These are phyloP conservation scores for Cajanus cajan DNA, from an alignment of 306 rosid species.

Conservation along the genomic window DNA sequence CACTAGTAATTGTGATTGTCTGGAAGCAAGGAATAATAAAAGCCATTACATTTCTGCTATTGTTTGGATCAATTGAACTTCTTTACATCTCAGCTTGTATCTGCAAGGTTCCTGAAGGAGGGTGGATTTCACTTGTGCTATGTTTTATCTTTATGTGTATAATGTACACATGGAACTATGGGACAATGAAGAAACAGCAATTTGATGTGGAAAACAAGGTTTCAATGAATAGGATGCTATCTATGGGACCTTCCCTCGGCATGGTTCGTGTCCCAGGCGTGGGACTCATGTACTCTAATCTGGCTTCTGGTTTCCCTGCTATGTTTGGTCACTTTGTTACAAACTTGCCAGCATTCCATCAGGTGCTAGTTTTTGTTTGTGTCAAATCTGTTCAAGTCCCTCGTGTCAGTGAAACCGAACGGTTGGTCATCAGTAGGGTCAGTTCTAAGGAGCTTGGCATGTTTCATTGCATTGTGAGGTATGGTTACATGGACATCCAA, in stretches of 20 bases:
- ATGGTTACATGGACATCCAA: conserved; percentile 67
- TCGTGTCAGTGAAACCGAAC: conserved; percentile 41
- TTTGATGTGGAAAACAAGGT: conserved; percentile 74
- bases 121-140: conserved; percentile 59
- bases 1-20: conserved; percentile 53
- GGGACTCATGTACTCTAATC: conserved; percentile 57
- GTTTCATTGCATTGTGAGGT: conserved; percentile 63
- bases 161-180: conserved; percentile 71
- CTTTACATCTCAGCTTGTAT: conserved; percentile 63
- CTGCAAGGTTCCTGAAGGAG: conserved; percentile 61
- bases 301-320: conserved; percentile 55
- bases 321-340: conserved; percentile 69
- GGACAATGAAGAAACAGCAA: conserved; percentile 63
- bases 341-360: conserved; percentile 70
- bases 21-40: conserved; percentile 51
- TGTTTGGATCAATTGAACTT: conserved; percentile 63
- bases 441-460: conserved; percentile 54
- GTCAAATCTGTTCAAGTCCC: conserved; percentile 64
- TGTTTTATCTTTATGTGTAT: conserved; percentile 45
- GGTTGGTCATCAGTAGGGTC: conserved; percentile 48
- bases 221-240: conserved; percentile 48
- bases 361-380: conserved; percentile 63
- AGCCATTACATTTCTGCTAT: conserved; percentile 46
- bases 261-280: conserved; percentile 68
- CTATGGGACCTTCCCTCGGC: conserved; percentile 60